phyloP scores from a whole-genome alignment of 345 rosid genomes.

The Ricinus communis region DNA sequence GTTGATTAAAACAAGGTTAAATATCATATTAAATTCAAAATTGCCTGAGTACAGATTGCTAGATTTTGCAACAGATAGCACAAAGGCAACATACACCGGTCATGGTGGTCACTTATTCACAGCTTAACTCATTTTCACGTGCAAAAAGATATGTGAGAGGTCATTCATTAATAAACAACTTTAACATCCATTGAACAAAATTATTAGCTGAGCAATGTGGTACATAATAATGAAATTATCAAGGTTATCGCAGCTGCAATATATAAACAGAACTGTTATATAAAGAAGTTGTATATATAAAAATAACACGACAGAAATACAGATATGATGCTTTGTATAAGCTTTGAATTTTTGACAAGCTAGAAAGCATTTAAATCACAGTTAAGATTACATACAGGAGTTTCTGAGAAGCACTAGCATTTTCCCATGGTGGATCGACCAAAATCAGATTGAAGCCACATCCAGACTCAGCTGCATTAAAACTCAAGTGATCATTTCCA shows the following conservation, averaged over 20 bases:
- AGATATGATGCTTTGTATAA: background rate
- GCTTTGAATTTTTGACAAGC: constrained; percentile 7
- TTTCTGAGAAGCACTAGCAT: constrained; percentile 85
- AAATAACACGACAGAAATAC: background rate
- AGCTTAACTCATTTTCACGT: background rate
- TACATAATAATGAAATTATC: background rate
- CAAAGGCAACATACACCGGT: background rate
- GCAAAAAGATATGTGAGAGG: background rate
- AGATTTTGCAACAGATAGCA: background rate
- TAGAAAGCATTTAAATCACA: constrained; percentile 7
- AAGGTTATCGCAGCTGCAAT: background rate
- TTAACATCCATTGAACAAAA: background rate
- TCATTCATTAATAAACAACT: background rate
- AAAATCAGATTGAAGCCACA: constrained; percentile 67
- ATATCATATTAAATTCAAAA: background rate
- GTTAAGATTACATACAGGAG: constrained; percentile 41
- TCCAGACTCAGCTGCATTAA: constrained; percentile 52
- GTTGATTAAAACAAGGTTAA: background rate
- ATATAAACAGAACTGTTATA: background rate
- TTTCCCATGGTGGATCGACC: constrained; percentile 96
- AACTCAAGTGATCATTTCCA: constrained; percentile 12
- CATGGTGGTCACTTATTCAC: constrained; percentile 2
- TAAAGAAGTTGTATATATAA: background rate
- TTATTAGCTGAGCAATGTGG: background rate
- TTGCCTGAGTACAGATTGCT: background rate